Evolutionary conservation across 768 basidiomycete species (phyloP).

Genomic region (Leccinum truebloodii): DNA sequence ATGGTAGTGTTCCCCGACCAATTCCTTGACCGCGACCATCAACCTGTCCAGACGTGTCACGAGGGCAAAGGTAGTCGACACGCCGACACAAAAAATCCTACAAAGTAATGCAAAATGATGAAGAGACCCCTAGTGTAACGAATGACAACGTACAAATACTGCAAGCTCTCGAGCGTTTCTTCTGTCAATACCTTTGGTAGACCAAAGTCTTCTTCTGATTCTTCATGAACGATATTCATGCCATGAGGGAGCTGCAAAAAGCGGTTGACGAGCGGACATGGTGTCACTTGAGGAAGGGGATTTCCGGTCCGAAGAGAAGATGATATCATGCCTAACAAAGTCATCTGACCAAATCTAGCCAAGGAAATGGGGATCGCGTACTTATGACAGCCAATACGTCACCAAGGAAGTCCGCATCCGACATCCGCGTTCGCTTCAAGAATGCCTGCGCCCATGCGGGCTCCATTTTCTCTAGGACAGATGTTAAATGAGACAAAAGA

Average conservation of each 20-base stretch:
- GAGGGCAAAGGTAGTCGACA: conserved; percentile 67
- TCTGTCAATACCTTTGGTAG: conserved; percentile 69
- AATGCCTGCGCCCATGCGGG: conserved; percentile 78
- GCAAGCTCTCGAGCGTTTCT: conserved; percentile 73
- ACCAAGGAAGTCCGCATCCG: conserved; percentile 81
- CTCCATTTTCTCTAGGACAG: conserved; percentile 70
- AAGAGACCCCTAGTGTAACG: neutral
- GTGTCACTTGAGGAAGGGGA: conserved; percentile 85
- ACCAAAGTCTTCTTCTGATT: conserved; percentile 74
- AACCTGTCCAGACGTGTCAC: conserved; percentile 73
- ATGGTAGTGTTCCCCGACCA: conserved; percentile 86
- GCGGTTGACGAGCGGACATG: conserved; percentile 59
- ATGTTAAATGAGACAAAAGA: conserved; percentile 71
- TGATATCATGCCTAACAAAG: conserved; percentile 65
- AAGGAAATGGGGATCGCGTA: conserved; percentile 31
- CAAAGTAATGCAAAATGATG: neutral
- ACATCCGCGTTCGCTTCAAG: conserved; percentile 68
- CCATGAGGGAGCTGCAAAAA: conserved; percentile 54
- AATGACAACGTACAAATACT: conserved; percentile 65
- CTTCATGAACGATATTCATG: conserved; percentile 66
- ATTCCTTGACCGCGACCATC: conserved; percentile 81
- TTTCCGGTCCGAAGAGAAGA: conserved; percentile 70
- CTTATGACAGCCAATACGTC: conserved; percentile 83
- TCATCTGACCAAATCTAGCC: neutral
- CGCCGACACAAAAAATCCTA: conserved; percentile 72